phyloP scores from a whole-genome alignment of 306 rosid species.

The Arachis stenosperma region DNA sequence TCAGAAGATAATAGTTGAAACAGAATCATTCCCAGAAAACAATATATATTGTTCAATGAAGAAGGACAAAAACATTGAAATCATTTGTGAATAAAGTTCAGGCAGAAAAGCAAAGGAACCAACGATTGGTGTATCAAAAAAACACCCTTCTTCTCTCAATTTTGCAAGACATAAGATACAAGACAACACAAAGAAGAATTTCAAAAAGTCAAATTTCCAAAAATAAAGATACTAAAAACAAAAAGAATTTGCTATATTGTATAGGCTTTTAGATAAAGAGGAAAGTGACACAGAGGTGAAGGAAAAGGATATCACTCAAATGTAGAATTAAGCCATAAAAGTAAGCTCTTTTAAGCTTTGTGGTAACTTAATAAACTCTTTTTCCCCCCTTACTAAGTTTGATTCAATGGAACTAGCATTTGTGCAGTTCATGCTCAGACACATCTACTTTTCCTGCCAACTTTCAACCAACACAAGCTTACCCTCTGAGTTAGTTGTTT shows the following conservation, averaged over 20 bases:
- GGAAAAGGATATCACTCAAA: constrained; percentile 20
- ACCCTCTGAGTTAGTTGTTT: neutral
- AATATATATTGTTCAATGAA: neutral
- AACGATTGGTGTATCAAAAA: constrained; percentile 18
- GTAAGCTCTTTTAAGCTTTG: constrained; percentile 35
- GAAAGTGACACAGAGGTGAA: constrained; percentile 19
- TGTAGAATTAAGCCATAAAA: constrained; percentile 23
- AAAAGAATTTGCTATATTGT: constrained; percentile 1
- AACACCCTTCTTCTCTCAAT: neutral
- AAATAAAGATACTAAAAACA: constrained; percentile 15
- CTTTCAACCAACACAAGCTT: constrained; percentile 23
- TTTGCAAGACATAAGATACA: constrained; percentile 6
- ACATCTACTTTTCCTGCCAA: constrained; percentile 30
- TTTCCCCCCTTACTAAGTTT: neutral
- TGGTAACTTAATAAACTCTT: constrained; percentile 13
- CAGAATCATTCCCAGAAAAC: neutral
- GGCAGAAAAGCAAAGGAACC: constrained; percentile 17
- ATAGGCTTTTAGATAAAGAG: constrained; percentile 10
- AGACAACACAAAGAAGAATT: constrained; percentile 22
- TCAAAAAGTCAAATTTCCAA: constrained; percentile 2
- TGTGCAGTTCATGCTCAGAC: constrained; percentile 31
- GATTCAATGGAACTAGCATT: constrained; percentile 13
- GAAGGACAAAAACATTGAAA: neutral
- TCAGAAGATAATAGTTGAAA: constrained; percentile 23
- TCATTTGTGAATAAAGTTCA: constrained; percentile 1